Evolutionary conservation across 768 basidiomycete species (phyloP).

Genomic region (Auriscalpium microsporum): DNA sequence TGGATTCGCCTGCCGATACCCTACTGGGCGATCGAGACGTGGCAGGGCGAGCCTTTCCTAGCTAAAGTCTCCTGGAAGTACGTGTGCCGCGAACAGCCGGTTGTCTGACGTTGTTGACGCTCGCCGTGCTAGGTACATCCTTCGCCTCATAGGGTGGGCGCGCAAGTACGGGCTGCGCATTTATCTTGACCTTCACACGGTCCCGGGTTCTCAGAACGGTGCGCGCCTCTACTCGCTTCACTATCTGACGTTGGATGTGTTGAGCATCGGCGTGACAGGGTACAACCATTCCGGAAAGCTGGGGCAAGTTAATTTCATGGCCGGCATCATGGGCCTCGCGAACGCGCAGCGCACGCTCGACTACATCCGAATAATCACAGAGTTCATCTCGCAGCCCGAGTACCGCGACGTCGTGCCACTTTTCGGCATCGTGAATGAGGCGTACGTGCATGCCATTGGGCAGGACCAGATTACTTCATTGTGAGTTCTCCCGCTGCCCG

Average conservation of each 20-base stretch:
- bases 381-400: constrained; percentile 77
- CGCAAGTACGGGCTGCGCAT: constrained; percentile 87
- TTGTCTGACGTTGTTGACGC: background rate
- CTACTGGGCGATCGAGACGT: constrained; percentile 83
- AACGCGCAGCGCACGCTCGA: constrained; percentile 79
- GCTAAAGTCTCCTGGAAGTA: constrained; percentile 69
- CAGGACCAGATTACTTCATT: constrained; percentile 47
- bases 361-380: constrained; percentile 67
- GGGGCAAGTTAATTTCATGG: constrained; percentile 57
- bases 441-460: constrained; percentile 48
- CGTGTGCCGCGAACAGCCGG: background rate
- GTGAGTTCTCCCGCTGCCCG: constrained; percentile 31
- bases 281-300: constrained; percentile 53
- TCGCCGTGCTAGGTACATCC: constrained; percentile 42
- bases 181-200: constrained; percentile 71
- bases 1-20: constrained; percentile 79
- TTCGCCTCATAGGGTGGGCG: constrained; percentile 73
- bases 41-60: constrained; percentile 73
- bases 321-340: constrained; percentile 79
- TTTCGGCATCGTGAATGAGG: constrained; percentile 64
- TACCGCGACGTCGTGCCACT: constrained; percentile 56
- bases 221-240: background rate
- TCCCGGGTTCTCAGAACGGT: constrained; percentile 81
- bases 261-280: constrained; percentile 22
- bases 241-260: background rate